Conservation (phyloP, 306 rosid genomes). For the Cucurbita argyrosperma region DNA sequence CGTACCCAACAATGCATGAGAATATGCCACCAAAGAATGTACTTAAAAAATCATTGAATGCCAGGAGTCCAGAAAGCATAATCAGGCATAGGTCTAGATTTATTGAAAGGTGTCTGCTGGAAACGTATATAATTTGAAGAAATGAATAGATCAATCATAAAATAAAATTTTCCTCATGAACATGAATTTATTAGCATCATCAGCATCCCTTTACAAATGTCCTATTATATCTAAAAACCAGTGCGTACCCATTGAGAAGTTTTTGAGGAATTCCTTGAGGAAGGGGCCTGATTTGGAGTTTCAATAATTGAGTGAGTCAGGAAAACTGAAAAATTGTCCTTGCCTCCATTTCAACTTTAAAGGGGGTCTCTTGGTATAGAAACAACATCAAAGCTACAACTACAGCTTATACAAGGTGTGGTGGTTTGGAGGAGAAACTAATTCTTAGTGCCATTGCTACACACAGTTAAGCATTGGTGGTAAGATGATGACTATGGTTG, state of each 20-base stretch:
- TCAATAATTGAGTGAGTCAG: background rate
- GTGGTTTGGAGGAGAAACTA: background rate
- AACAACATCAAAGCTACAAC: background rate
- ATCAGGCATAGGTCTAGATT: background rate
- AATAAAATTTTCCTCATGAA: background rate
- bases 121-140: background rate
- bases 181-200: background rate
- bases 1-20: background rate
- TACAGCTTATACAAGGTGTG: background rate
- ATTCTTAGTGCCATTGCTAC: background rate
- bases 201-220: background rate
- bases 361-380: background rate
- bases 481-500: background rate
- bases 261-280: background rate
- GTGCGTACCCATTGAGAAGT: background rate
- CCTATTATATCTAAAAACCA: background rate
- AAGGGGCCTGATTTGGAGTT: background rate
- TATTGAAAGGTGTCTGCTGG: background rate
- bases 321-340: background rate
- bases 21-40: background rate
- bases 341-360: background rate
- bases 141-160: background rate
- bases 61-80: background rate
- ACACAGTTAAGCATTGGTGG: background rate
- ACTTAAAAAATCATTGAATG: background rate